Evolutionary conservation across 2,329 filamentous ascomycete genomes (phyloP).

Genomic region (Colletotrichum sp.): DNA sequence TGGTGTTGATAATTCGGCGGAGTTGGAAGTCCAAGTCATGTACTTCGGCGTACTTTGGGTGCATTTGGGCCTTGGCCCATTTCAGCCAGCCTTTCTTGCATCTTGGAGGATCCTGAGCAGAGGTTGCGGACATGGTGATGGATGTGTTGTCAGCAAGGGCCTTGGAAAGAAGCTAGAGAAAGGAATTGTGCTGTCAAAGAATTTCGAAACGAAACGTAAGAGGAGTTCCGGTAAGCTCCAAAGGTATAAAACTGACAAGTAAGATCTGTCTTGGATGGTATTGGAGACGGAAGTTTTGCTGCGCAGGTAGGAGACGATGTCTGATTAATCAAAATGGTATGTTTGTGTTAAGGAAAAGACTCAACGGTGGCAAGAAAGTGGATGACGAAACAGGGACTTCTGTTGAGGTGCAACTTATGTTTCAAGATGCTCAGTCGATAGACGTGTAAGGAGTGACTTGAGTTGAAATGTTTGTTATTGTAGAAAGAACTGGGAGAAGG

Average conservation of each 20-base stretch:
- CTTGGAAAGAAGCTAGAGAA: fast-evolving
- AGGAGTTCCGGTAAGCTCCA: fast-evolving
- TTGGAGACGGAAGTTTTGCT: neutral
- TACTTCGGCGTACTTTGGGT: neutral
- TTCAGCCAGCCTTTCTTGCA: neutral
- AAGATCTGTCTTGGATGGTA: neutral
- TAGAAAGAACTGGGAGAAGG: neutral
- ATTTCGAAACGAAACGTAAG: neutral
- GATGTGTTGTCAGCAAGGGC: neutral
- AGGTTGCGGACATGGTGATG: neutral
- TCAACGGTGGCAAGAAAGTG: neutral
- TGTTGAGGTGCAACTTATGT: neutral
- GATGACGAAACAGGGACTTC: fast-evolving
- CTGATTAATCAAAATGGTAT: fast-evolving
- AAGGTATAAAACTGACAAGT: fast-evolving
- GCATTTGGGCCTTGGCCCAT: neutral
- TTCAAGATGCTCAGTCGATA: fast-evolving
- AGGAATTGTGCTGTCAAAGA: fast-evolving
- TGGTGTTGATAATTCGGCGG: neutral
- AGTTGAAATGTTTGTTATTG: neutral
- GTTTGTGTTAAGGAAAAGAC: neutral
- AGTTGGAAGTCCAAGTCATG: neutral
- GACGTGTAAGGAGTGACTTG: neutral
- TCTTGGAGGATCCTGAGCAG: neutral
- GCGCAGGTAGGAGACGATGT: neutral